Percentiles rank a stretch among this genome's conserved stretches.
These are phyloP conservation scores for Lavandula angustifolia DNA, from an alignment of 257 asterid species.

Conservation along the genomic window DNA sequence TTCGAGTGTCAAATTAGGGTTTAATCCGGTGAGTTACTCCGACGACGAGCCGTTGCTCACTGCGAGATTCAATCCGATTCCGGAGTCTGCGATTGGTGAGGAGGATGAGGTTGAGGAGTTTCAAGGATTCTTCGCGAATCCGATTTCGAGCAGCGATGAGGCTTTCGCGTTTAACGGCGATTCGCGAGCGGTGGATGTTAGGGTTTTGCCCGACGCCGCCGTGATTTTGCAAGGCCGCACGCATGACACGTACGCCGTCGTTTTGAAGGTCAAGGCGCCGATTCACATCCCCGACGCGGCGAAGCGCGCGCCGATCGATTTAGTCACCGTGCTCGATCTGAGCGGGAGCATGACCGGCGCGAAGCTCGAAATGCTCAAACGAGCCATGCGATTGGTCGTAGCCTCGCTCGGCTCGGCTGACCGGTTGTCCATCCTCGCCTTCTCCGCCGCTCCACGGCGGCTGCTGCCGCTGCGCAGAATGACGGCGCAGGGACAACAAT, in stretches of 20 bases:
- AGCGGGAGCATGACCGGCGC: conserved; percentile 81
- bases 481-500: conserved; percentile 70
- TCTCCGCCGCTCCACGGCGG: conserved; percentile 63
- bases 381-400: conserved; percentile 83
- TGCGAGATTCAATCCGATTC: conserved; percentile 50
- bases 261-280: conserved; percentile 72
- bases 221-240: conserved; percentile 56
- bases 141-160: conserved; percentile 53
- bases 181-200: conserved; percentile 51
- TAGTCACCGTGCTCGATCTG: conserved; percentile 81
- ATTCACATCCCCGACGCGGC: conserved; percentile 43
- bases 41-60: conserved; percentile 80
- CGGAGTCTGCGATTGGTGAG: conserved; percentile 22
- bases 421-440: conserved; percentile 74
- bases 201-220: conserved; percentile 69
- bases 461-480: conserved; percentile 64
- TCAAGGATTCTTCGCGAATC: conserved; percentile 71
- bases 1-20: conserved; percentile 30
- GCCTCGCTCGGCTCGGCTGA: conserved; percentile 88
- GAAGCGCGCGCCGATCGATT: conserved; percentile 80
- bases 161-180: conserved; percentile 11
- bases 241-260: conserved; percentile 64
- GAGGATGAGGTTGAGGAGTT: conserved; percentile 59
- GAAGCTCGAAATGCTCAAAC: conserved; percentile 85
- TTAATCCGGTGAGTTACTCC: conserved; percentile 38